Conservation (phyloP, 176 grass and related monocot species). For the Elaeis guineensis region DNA sequence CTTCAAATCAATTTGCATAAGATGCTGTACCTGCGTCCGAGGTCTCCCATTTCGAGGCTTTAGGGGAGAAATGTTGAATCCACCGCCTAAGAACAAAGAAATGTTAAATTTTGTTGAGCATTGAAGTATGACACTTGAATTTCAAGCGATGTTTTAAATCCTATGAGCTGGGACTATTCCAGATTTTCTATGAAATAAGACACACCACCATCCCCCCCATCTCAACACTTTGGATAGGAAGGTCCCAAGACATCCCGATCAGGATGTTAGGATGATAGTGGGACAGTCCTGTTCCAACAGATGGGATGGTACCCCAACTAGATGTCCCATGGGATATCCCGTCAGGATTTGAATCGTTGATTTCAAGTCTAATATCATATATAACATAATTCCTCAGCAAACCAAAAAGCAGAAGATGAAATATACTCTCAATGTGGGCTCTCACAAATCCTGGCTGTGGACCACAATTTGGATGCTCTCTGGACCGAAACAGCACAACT, state of each 20-base stretch:
- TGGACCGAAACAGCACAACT: constrained; percentile 91
- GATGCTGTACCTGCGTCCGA: constrained; percentile 84
- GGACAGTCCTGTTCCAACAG: too few species aligned
- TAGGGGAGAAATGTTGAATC: constrained; percentile 87
- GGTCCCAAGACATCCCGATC: too few species aligned
- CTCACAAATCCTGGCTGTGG: constrained; percentile 65
- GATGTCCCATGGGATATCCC: too few species aligned
- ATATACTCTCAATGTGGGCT: constrained; percentile 85
- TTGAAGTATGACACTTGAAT: neutral
- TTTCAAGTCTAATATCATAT: too few species aligned
- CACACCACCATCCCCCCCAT: too few species aligned
- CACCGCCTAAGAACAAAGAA: constrained; percentile 63
- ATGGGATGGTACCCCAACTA: too few species aligned
- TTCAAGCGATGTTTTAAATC: too few species aligned
- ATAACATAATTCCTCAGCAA: neutral
- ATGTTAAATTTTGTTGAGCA: constrained; percentile 20
- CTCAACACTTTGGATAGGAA: too few species aligned
- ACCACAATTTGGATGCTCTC: constrained; percentile 73
- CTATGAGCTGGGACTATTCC: too few species aligned
- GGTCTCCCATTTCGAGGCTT: constrained; percentile 63
- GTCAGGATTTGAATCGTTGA: too few species aligned
- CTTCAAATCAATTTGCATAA: constrained; percentile 92
- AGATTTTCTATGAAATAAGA: too few species aligned
- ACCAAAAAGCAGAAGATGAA: constrained; percentile 17
- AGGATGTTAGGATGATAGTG: too few species aligned